Base-by-base conservation (phyloP, 768 basidiomycete species). In the Psilocybe tampanensis region DNA sequence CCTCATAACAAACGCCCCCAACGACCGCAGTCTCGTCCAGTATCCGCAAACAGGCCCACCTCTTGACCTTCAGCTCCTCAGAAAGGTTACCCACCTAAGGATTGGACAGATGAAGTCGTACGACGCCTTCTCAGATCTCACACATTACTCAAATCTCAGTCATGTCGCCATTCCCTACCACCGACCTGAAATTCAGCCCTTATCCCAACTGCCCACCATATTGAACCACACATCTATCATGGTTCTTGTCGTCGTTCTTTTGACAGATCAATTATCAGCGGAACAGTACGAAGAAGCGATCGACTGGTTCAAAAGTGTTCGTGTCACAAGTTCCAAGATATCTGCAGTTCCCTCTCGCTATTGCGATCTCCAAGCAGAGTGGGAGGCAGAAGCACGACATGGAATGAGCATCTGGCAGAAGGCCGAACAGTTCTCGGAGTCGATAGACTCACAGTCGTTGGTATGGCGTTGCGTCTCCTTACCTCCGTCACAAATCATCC, bases 391-490 rank as follows among this genome's bases (percentile, higher is more conserved):
- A 60, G 64, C 56, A n/a, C 59, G 65, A 29, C 54, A 55, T 17
- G 70, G 70, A n/a, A 36, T 51, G 24, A 59, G 44, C 45, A 60
- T 69, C 26, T 72, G 70, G 70, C 60, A 62, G 21, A 66, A 56
- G 44, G 69, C 64, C 5, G 54, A 58, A 29, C 42, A 19, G 8
- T 66, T 57, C 36, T 64, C 67, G 8, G 43, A 55, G 32, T 23
- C 42, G 21, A 18, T 60, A 44, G 15, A 29, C 7, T 39, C 36
- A 8, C 47, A 52, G 42, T 13, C 17, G 23, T 9, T 39, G 36
- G 52, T 58, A 53, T 43, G 45, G 52, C 26, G 23, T 15, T 24
- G 52, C 26, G 23, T 15, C 19, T 8, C 15, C 15, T 15, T 15
- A 39, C 36, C n/a, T 39, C 29, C 29, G 29, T 29, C 29, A 9